Base-by-base conservation (phyloP, 805 yeast species). In the Candida ortonii region DNA sequence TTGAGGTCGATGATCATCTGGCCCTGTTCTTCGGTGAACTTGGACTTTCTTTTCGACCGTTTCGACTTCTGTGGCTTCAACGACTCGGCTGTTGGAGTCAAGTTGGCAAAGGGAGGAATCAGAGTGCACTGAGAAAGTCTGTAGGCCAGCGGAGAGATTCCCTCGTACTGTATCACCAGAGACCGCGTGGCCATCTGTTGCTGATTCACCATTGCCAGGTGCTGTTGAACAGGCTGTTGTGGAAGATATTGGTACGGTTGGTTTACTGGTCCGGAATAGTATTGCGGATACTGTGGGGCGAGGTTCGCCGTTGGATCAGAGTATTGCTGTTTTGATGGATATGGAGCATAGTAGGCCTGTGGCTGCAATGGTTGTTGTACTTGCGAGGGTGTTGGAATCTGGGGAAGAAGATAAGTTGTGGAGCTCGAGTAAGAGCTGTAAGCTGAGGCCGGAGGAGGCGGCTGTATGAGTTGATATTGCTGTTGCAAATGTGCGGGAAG, bases 1-100 rank as follows among this genome's bases (percentile, higher is more conserved):
- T 83, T 84, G 53, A 83, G 56, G 13, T 64, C 62, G 6, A 83
- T 70, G 22, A 83, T 83, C 59, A 77, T 44, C 3, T 70, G 73
- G 55, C 83, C 93, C 54, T 83, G 90, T 39, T 74, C 78, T 41
- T 70, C 65, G 16, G 83, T 65, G 55, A 80, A 83, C 52, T 84
- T 83, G n/a, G 86, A 77, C 48, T 71, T 75, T 33, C 86, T 65
- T 45, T 72, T 73, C 7, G 73, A 63, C 21, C 84, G 61, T 38
- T 73, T 76, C 25, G 70, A 46, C 15, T 41, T 47, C 32, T 47
- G 50, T 16, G 37, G 36, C 18, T 33, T 38, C 33, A 55, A 14
- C 4, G 60, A 44, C n/a, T 38, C 41, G 6, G 34, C 32, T 7
- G 44, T 36, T 3, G 59, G 58, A 24, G 43, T 39, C 9, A 46